Percentiles rank a stretch among this genome's conserved stretches.
phyloP scores from a whole-genome alignment of 208 protist genomes.

The Trypanosoma boissoni region DNA sequence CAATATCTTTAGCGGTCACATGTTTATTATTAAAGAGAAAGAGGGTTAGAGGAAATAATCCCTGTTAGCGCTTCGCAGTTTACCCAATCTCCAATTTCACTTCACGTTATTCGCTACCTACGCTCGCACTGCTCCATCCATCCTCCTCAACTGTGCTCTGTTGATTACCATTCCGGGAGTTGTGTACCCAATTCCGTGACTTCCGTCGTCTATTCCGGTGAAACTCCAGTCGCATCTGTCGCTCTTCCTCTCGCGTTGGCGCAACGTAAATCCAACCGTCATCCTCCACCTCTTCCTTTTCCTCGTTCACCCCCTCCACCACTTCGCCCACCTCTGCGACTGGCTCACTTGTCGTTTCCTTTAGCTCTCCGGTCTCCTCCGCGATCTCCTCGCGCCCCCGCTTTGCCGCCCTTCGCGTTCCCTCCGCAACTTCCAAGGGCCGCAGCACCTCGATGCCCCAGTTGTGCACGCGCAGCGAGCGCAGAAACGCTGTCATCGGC shows the following conservation, averaged over 20 bases:
- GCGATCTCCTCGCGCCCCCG: background rate
- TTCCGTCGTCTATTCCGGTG: constrained; percentile 37
- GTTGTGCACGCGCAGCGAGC: constrained; percentile 76
- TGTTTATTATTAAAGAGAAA: no score
- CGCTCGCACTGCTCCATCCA: constrained; percentile 9
- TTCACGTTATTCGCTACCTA: constrained; percentile 28
- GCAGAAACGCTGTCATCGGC: constrained; percentile 79
- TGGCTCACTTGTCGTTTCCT: background rate
- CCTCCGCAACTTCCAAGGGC: constrained; percentile 28
- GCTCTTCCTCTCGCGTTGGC: constrained; percentile 29
- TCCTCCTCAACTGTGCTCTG: constrained; percentile 1
- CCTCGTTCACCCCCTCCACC: background rate
- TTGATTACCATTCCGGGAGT: background rate
- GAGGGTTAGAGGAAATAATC: no score
- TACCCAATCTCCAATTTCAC: no score
- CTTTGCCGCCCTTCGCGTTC: constrained; percentile 32
- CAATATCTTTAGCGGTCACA: no score
- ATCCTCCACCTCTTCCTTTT: constrained; percentile 25
- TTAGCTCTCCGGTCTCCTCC: background rate
- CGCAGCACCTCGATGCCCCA: constrained; percentile 49
- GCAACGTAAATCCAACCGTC: constrained; percentile 78
- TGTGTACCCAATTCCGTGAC: constrained; percentile 41
- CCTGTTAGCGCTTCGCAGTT: no score
- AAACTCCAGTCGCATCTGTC: constrained; percentile 30
- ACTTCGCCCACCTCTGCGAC: no score